A percentile compares a stretch with the other conserved stretches of the same genome.
Conservation (phyloP, 2,329 filamentous ascomycete genomes). For the Colletotrichum simmondsii region DNA sequence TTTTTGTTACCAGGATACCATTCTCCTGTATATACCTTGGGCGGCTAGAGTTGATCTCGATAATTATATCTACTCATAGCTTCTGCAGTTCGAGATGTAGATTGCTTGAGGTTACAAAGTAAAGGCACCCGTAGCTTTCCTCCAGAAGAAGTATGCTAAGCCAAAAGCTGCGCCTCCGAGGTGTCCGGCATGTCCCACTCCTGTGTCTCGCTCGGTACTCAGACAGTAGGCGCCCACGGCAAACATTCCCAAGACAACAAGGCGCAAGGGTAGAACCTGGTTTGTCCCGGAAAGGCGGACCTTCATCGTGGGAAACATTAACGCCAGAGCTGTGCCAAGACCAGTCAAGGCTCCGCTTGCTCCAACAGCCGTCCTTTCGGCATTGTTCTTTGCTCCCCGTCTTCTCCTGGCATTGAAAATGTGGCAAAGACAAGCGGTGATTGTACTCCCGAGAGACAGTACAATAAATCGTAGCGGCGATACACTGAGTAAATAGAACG, state of each 20-base stretch:
- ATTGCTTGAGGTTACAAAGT: constrained; percentile 8
- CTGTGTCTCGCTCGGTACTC: constrained; percentile 19
- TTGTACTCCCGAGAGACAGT: constrained; percentile 18
- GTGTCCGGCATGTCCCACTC: constrained; percentile 24
- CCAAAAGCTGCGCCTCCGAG: constrained; percentile 28
- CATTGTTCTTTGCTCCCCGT: not conserved
- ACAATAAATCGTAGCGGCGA: constrained; percentile 11
- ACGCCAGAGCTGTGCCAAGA: constrained; percentile 23
- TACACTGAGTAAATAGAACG: constrained; percentile 2
- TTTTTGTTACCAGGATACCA: not conserved
- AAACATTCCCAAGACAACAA: constrained; percentile 18
- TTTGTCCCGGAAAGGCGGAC: constrained; percentile 23
- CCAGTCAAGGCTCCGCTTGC: constrained; percentile 23
- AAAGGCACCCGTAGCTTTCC: not conserved
- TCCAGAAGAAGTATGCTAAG: constrained; percentile 17
- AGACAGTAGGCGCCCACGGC: constrained; percentile 22
- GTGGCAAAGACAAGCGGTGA: constrained; percentile 12
- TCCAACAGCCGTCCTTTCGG: constrained; percentile 17
- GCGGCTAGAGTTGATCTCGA: constrained; percentile 29
- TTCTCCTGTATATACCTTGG: constrained; percentile 8
- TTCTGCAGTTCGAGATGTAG: not conserved
- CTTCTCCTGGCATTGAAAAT: not conserved
- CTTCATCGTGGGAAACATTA: constrained; percentile 21
- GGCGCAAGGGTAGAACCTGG: constrained; percentile 13
- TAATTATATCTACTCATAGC: not conserved